These are phyloP conservation scores for Anisodus acutangulus DNA, from an alignment of 257 asterid genomes.

Conservation along the genomic window DNA sequence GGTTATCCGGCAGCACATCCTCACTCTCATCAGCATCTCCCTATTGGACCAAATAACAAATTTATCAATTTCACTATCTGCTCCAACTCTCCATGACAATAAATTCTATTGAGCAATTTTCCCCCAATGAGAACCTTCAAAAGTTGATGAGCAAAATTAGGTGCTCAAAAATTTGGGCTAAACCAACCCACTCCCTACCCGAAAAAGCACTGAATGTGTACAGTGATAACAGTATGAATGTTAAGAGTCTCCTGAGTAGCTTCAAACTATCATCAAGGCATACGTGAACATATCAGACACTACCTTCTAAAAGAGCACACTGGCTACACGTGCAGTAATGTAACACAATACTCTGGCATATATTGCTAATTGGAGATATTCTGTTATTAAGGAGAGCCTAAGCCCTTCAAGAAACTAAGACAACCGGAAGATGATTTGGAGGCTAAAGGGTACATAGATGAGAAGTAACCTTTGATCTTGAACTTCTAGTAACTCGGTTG, in stretches of 20 bases:
- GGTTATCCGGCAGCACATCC: slow-evolving; percentile 43
- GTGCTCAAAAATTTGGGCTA: slow-evolving; percentile 3
- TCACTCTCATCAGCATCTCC: slow-evolving; percentile 38
- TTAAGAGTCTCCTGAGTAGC: background rate
- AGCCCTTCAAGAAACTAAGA: background rate
- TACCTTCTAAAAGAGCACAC: background rate
- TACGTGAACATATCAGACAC: background rate
- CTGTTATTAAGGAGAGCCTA: background rate
- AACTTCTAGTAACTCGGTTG: slow-evolving; percentile 41
- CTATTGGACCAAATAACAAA: slow-evolving; percentile 39
- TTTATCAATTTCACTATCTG: slow-evolving; percentile 1
- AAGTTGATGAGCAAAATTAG: background rate
- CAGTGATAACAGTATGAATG: background rate
- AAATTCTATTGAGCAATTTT: background rate
- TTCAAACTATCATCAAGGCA: slow-evolving; percentile 21
- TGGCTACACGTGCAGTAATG: background rate
- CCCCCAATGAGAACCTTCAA: background rate
- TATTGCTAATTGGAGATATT: background rate
- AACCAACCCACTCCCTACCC: background rate
- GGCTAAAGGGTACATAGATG: slow-evolving; percentile 20
- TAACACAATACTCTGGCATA: slow-evolving; percentile 20
- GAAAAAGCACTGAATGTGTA: background rate
- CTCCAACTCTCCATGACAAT: background rate
- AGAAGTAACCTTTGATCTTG: slow-evolving; percentile 53
- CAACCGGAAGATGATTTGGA: background rate